Evolutionary conservation across 176 grass and related monocot species (phyloP), one percentile per base, ranked within the genome.

Genomic region (Metroxylon sagu): DNA sequence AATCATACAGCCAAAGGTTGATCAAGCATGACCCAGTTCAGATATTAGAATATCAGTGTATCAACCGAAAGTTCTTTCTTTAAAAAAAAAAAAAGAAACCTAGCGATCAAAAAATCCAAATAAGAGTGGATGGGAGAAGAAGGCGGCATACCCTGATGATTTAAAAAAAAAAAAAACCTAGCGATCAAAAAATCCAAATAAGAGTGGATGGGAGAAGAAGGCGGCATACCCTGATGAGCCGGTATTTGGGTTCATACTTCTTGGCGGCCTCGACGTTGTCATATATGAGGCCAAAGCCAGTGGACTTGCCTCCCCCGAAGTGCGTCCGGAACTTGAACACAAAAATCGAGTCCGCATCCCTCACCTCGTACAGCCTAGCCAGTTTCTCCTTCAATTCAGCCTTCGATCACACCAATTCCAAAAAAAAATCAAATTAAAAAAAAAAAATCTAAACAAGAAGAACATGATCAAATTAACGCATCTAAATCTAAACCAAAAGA

Each of bases 321-420:
- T 96, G 87, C 26, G 92, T 96, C 65, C 87, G 83, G 75, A 96
- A 96, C 69, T 96, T 90, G 87, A 96, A 96, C 5, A 96, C 92
- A 74, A 96, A 96, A 62, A 96, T 96, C 67, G 79, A 82, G 83
- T 82, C 90, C 16, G 83, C 39, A 51, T 96, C 83, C 78, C 90
- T 90, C 2, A 90, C 87, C 48, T 90, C 92, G 56, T 88, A 90
- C 5, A 87, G 17, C 59, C 76, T 69, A 0, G 73, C 58, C 65
- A 96, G 70, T 60, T 52, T 71, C 50, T 96, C 87, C 75, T 96
- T 90, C 50, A 96, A 79, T 60, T 96, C 87, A 43, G 73, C 80
- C 92, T 96, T 56, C 64, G 52, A 25, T 5, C 63, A 29, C 59
- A 19, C 25, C 50, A 16, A 29, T 48, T 16, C 16, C 52, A 4